phyloP scores from a whole-genome alignment of 345 rosid genomes.

The Zanthoxylum bungeanum region DNA sequence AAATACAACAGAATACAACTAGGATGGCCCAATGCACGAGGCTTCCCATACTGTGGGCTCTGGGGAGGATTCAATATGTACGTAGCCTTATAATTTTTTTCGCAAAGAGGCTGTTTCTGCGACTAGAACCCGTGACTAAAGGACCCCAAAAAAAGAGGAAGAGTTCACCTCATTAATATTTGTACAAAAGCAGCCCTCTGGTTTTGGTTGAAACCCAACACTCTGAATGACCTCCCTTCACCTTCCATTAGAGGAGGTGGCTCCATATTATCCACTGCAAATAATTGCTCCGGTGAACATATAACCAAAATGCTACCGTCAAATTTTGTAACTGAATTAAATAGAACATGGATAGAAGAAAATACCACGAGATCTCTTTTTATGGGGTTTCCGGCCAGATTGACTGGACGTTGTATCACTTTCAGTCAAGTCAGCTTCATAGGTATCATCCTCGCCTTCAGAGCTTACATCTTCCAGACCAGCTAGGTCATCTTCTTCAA shows the following conservation, averaged over 20 bases:
- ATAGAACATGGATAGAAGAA: slow-evolving; percentile 5
- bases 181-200: slow-evolving; percentile 97
- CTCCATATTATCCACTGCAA: slow-evolving; percentile 61
- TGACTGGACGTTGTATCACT: slow-evolving; percentile 72
- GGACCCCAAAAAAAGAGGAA: background rate
- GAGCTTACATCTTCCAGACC: slow-evolving; percentile 98
- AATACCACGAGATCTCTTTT: slow-evolving; percentile 76
- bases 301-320: background rate
- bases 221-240: slow-evolving; percentile 92
- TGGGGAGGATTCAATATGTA: too few relatives aligned
- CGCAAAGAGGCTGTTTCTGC: too few relatives aligned
- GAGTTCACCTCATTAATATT: slow-evolving; percentile 76
- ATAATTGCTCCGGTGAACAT: slow-evolving; percentile 19
- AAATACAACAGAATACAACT: too few relatives aligned
- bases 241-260: slow-evolving; percentile 98
- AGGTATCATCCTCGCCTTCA: slow-evolving; percentile 94
- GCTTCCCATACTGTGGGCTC: too few relatives aligned
- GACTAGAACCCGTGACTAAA: too few relatives aligned
- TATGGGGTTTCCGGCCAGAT: slow-evolving; percentile 67
- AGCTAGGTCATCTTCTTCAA: slow-evolving; percentile 99
- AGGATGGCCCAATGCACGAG: too few relatives aligned
- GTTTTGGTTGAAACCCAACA: slow-evolving; percentile 86
- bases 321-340: background rate
- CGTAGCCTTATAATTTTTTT: too few relatives aligned
- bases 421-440: slow-evolving; percentile 87